A percentile compares a stretch with the other conserved stretches of the same genome.
phyloP scores from a whole-genome alignment of 495 filamentous ascomycete genomes.

The Tuber brumale region DNA sequence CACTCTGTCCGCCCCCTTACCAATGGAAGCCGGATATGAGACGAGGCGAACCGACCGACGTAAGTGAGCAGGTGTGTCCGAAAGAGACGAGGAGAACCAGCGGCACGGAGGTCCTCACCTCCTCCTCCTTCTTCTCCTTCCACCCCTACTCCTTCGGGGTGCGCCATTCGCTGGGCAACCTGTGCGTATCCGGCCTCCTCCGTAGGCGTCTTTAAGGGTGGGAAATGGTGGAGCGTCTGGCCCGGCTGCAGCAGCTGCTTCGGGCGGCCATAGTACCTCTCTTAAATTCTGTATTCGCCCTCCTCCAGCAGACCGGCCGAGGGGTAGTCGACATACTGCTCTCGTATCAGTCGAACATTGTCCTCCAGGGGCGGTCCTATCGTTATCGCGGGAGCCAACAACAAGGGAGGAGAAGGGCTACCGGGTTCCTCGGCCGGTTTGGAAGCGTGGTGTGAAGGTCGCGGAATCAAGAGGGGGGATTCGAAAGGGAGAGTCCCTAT shows the following conservation, averaged over 20 bases:
- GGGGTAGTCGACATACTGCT: conserved; percentile 68
- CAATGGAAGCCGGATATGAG: conserved; percentile 59
- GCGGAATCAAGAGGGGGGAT: background rate
- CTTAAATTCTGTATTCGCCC: conserved; percentile 68
- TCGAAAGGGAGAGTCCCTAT: background rate
- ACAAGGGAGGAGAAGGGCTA: background rate
- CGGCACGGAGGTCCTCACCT: conserved; percentile 42
- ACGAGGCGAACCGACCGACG: conserved; percentile 58
- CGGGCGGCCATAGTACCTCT: conserved; percentile 70
- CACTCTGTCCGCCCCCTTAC: conserved; percentile 40
- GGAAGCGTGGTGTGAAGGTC: background rate
- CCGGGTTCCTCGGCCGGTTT: background rate
- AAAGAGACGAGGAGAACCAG: conserved; percentile 36
- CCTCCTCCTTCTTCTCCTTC: conserved; percentile 41
- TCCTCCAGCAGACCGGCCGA: conserved; percentile 65
- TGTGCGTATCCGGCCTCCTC: background rate
- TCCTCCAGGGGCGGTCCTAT: conserved; percentile 48
- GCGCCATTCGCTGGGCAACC: background rate
- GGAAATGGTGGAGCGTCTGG: conserved; percentile 43
- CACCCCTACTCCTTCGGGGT: conserved; percentile 15
- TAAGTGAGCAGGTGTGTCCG: conserved; percentile 62
- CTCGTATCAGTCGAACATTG: conserved; percentile 61
- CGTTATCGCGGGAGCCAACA: background rate
- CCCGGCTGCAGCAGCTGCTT: conserved; percentile 52
- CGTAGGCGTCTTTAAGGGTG: background rate